These are phyloP conservation scores for Mortierella sp. DNA, from an alignment of 371 early-diverging fungal genomes.

Conservation along the genomic window DNA sequence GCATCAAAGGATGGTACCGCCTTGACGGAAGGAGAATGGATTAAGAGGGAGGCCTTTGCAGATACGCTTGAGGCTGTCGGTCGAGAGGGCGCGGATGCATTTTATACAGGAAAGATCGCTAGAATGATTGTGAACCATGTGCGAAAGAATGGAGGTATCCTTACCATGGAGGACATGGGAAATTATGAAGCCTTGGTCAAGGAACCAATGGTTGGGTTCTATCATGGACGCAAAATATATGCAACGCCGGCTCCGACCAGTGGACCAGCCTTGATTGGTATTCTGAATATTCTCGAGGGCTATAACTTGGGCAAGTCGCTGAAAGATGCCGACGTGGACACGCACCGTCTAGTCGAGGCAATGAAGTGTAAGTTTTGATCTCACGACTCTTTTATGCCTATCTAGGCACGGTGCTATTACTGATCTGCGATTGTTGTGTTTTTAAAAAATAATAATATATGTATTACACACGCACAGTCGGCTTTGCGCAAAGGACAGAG, in stretches of 20 bases:
- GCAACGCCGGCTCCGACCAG: conserved; percentile 82
- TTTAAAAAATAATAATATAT: too few species aligned
- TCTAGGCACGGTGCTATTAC: too few species aligned
- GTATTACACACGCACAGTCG: too few species aligned
- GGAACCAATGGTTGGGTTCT: conserved; percentile 73
- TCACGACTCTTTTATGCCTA: background rate
- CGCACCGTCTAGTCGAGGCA: conserved; percentile 90
- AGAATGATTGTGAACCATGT: conserved; percentile 76
- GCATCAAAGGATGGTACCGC: conserved; percentile 72
- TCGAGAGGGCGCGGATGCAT: conserved; percentile 83
- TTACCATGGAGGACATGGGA: conserved; percentile 85
- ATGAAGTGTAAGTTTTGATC: conserved; percentile 75
- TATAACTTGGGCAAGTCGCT: conserved; percentile 69
- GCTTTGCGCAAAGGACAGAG: conserved; percentile 86
- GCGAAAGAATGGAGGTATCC: conserved; percentile 80
- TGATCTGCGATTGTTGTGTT: too few species aligned
- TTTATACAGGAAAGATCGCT: conserved; percentile 93
- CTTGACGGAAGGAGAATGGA: conserved; percentile 74
- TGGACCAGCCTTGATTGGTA: conserved; percentile 86
- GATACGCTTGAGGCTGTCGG: conserved; percentile 86
- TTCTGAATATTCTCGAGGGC: conserved; percentile 91
- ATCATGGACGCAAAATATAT: conserved; percentile 77
- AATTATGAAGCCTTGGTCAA: conserved; percentile 74
- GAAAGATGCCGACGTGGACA: conserved; percentile 65
- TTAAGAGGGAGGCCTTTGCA: conserved; percentile 81